These are phyloP conservation scores for Incumbomyces lentus DNA, from an alignment of 2,329 filamentous ascomycete genomes.

Conservation along the genomic window DNA sequence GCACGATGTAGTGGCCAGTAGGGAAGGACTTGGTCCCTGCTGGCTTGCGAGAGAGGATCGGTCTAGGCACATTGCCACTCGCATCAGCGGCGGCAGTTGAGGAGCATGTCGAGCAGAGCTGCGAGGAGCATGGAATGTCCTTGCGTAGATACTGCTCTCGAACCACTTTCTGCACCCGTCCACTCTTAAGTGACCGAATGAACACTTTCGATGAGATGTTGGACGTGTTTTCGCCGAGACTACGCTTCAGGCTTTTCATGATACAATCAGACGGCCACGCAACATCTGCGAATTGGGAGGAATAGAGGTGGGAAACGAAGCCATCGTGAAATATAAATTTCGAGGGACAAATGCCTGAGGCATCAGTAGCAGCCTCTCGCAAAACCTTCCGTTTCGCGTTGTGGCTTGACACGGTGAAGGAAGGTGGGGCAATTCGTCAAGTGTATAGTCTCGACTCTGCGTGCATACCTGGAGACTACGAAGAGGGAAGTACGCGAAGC, in stretches of 20 bases:
- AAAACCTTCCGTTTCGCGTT: too few species aligned
- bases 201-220: slow-evolving; percentile 90
- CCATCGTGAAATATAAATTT: too few species aligned
- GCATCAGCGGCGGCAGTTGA: slow-evolving; percentile 68
- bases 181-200: slow-evolving; percentile 84
- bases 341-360: too few species aligned
- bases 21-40: slow-evolving; percentile 73
- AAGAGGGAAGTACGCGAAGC: too few species aligned
- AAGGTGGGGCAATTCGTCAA: too few species aligned
- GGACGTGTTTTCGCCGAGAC: slow-evolving; percentile 43
- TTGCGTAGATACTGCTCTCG: slow-evolving; percentile 89
- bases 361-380: too few species aligned
- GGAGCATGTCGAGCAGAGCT: slow-evolving; percentile 68
- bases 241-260: slow-evolving; percentile 56
- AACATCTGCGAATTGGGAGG: too few species aligned
- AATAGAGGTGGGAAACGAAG: too few species aligned
- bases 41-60: slow-evolving; percentile 80
- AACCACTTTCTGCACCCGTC: slow-evolving; percentile 98
- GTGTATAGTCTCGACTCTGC: too few species aligned
- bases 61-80: slow-evolving; percentile 64
- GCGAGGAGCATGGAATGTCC: slow-evolving; percentile 95
- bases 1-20: slow-evolving; percentile 84
- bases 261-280: neutral
- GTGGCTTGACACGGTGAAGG: too few species aligned
- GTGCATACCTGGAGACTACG: too few species aligned